Conservation (phyloP, 1,139 yeast species). For the Suhomyces bokatorum region DNA sequence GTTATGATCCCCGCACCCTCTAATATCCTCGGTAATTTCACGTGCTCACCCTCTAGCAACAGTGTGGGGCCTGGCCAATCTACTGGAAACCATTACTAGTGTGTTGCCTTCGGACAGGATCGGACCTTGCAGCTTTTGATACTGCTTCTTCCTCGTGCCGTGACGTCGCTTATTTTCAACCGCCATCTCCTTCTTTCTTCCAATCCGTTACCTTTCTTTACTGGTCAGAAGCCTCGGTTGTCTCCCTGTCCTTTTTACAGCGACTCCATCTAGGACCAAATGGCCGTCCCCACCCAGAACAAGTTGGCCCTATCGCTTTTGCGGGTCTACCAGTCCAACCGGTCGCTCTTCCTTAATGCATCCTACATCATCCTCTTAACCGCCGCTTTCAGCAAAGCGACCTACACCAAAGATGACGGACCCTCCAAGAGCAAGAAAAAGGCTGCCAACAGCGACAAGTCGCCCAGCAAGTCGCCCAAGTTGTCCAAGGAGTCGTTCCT, state of each 20-base stretch:
- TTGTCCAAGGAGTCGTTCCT: slow-evolving; percentile 36
- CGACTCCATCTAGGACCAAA: not conserved
- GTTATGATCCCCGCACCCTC: not conserved
- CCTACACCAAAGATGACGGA: slow-evolving; percentile 26
- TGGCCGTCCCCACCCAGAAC: slow-evolving; percentile 2
- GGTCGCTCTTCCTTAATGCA: slow-evolving; percentile 49
- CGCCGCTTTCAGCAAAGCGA: slow-evolving; percentile 49
- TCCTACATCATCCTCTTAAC: slow-evolving; percentile 50
- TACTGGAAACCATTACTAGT: not conserved
- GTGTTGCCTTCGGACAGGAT: not conserved
- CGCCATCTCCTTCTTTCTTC: not conserved
- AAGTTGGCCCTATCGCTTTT: slow-evolving; percentile 24
- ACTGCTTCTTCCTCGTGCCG: too few relatives aligned
- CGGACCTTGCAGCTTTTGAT: not conserved
- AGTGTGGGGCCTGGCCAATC: not conserved
- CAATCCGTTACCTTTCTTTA: not conserved
- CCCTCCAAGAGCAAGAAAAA: slow-evolving; percentile 13
- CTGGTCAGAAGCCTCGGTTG: not conserved
- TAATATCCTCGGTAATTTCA: not conserved
- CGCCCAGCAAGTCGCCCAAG: slow-evolving; percentile 26
- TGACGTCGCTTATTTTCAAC: too few relatives aligned
- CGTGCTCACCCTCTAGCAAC: not conserved
- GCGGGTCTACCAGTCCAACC: slow-evolving; percentile 44
- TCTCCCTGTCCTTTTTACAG: not conserved
- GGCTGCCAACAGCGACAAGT: slow-evolving; percentile 8